A percentile compares a stretch with the other conserved stretches of the same genome.
phyloP scores from a whole-genome alignment of 495 filamentous ascomycete genomes.

The Aspergillus funiculosus region DNA sequence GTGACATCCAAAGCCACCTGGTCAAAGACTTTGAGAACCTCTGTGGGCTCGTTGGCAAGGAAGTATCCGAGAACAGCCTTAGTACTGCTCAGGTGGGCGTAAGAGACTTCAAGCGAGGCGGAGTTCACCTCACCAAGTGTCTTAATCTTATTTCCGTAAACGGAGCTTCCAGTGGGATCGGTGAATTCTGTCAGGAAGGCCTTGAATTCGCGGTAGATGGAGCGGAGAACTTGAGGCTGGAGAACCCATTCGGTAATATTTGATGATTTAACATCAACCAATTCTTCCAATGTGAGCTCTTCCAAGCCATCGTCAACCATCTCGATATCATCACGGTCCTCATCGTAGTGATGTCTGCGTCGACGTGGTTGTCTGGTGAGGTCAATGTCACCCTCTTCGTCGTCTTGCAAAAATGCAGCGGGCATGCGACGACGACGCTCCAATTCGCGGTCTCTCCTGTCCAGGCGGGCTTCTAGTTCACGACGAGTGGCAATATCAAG shows the following conservation, averaged over 20 bases:
- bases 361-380: slow-evolving; percentile 75
- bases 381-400: slow-evolving; percentile 80
- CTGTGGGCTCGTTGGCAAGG: slow-evolving; percentile 88
- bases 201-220: slow-evolving; percentile 94
- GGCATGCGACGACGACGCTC: slow-evolving; percentile 70
- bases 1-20: slow-evolving; percentile 95
- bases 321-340: slow-evolving; percentile 81
- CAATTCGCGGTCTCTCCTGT: slow-evolving; percentile 76
- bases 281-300: slow-evolving; percentile 84
- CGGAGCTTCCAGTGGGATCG: slow-evolving; percentile 77
- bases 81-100: slow-evolving; percentile 77
- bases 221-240: slow-evolving; percentile 82
- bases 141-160: slow-evolving; percentile 88
- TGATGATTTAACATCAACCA: slow-evolving; percentile 89
- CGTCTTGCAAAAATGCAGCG: slow-evolving; percentile 77
- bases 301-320: slow-evolving; percentile 92
- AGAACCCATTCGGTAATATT: slow-evolving; percentile 93
- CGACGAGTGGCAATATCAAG: slow-evolving; percentile 63
- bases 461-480: slow-evolving; percentile 75
- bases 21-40: slow-evolving; percentile 93
- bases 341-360: slow-evolving; percentile 81
- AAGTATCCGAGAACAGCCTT: slow-evolving; percentile 99
- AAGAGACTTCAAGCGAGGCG: slow-evolving; percentile 93
- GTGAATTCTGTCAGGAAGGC: slow-evolving; percentile 94
- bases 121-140: slow-evolving; percentile 95